Conservation (phyloP, 75 land plant species). For the Azolla pinnata region DNA sequence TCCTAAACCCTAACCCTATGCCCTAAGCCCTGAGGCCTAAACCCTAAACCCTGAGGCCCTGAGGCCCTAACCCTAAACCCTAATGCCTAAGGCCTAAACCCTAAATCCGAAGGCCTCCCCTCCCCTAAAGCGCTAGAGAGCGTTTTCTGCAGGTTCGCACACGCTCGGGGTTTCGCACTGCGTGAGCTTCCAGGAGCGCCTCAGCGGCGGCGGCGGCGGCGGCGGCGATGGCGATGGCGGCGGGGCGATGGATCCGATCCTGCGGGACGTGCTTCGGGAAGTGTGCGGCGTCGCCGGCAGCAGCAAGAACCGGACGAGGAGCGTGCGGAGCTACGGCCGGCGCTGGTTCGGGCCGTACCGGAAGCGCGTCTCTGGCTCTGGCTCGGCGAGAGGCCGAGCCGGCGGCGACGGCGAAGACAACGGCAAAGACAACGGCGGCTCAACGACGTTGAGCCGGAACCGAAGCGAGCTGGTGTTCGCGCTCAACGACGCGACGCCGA, state of each 20-base stretch:
- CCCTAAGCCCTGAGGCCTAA: too few species aligned
- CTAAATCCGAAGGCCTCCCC: too few species aligned
- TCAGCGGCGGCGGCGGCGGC: background rate
- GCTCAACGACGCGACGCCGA: slow-evolving; percentile 26
- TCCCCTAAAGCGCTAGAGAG: too few species aligned
- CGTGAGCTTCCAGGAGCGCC: slow-evolving; percentile 13
- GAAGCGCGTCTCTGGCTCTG: too few species aligned
- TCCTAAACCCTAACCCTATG: too few species aligned
- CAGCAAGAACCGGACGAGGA: background rate
- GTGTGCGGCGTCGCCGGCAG: background rate
- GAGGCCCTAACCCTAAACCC: too few species aligned
- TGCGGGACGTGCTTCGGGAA: background rate
- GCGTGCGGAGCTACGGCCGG: background rate
- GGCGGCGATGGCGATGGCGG: background rate
- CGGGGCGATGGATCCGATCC: slow-evolving; percentile 1
- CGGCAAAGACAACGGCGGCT: background rate
- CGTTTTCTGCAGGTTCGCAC: slow-evolving; percentile 21
- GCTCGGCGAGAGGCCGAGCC: background rate
- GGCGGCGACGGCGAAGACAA: background rate
- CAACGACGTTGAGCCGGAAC: background rate
- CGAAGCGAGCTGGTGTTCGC: slow-evolving; percentile 4
- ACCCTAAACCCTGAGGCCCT: too few species aligned
- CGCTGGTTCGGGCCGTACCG: too few species aligned
- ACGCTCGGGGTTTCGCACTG: slow-evolving; percentile 33
- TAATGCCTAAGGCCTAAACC: too few species aligned